These are phyloP conservation scores for Cryphonectria naterciae DNA, from an alignment of 2,329 filamentous ascomycete genomes.

Conservation along the genomic window DNA sequence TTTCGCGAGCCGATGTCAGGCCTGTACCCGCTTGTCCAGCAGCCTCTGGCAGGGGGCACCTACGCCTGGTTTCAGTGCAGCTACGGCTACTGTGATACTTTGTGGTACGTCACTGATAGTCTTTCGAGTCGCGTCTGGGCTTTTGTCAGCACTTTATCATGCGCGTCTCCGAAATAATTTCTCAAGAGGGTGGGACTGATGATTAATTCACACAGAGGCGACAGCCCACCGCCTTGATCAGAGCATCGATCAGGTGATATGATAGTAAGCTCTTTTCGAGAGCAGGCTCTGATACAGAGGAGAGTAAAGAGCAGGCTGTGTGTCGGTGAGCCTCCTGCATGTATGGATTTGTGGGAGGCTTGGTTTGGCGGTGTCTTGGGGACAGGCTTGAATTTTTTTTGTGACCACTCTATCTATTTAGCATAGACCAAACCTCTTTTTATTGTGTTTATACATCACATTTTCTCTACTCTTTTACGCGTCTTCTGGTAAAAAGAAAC, in stretches of 20 bases:
- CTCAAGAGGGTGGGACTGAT: background rate
- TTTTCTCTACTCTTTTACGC: constrained; percentile 22
- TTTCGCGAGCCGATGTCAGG: constrained; percentile 11
- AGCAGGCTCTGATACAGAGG: background rate
- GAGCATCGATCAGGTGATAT: background rate
- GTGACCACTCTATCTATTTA: constrained; percentile 12
- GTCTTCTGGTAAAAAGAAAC: background rate
- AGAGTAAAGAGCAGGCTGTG: background rate
- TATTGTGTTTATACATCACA: background rate
- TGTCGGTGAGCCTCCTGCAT: background rate
- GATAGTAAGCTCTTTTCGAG: background rate
- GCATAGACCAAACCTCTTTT: constrained; percentile 6
- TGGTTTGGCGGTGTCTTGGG: background rate
- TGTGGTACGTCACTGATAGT: constrained; percentile 24
- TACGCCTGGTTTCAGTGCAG: background rate
- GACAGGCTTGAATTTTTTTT: background rate
- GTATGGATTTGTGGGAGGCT: background rate
- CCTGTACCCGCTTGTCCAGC: constrained; percentile 8
- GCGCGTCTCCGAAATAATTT: constrained; percentile 12
- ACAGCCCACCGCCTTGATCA: background rate
- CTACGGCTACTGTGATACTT: background rate
- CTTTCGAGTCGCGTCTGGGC: constrained; percentile 24
- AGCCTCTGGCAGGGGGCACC: constrained; percentile 11
- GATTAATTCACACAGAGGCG: background rate
- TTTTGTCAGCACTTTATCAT: constrained; percentile 22